phyloP scores from a whole-genome alignment of 2,329 filamentous ascomycete species.

The Hypoxylon sp. region DNA sequence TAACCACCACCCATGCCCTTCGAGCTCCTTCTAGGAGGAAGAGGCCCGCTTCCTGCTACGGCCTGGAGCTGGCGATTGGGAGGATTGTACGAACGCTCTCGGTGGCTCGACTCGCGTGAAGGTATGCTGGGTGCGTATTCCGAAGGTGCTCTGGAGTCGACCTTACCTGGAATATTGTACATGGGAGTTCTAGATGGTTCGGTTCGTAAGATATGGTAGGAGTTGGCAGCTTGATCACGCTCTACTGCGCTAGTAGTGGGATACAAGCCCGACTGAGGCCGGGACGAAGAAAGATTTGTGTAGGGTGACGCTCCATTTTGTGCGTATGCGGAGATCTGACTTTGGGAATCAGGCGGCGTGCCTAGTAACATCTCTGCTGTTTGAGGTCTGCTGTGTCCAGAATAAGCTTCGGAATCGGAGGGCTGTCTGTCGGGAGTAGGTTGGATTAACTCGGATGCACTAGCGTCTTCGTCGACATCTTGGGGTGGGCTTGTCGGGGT shows the following conservation, averaged over 20 bases:
- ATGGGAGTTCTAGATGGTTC: constrained; percentile 67
- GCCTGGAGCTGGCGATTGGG: constrained; percentile 63
- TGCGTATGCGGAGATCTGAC: constrained; percentile 35
- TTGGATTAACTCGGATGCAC: constrained; percentile 38
- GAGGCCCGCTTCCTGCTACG: constrained; percentile 63
- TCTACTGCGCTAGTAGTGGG: constrained; percentile 41
- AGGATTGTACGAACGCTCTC: constrained; percentile 73
- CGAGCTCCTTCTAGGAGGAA: constrained; percentile 80
- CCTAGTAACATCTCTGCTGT: constrained; percentile 36
- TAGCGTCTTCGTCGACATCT: constrained; percentile 46
- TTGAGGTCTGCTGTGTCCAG: constrained; percentile 35
- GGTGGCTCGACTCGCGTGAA: constrained; percentile 73
- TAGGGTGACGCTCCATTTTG: constrained; percentile 41
- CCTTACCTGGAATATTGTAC: constrained; percentile 63
- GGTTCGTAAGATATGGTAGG: constrained; percentile 58
- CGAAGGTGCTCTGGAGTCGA: constrained; percentile 68
- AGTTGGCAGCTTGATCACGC: constrained; percentile 48
- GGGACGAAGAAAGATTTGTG: constrained; percentile 39
- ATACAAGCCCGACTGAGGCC: constrained; percentile 48
- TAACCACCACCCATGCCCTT: constrained; percentile 71
- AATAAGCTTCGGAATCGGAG: constrained; percentile 40
- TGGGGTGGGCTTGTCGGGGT: constrained; percentile 52
- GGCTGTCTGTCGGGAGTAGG: constrained; percentile 27
- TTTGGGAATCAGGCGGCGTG: constrained; percentile 40
- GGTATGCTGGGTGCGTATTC: constrained; percentile 69